Evolutionary conservation across 148 eudicot species (phyloP), one percentile per base, ranked within the genome.

Genomic region (Diospyros lotus): DNA sequence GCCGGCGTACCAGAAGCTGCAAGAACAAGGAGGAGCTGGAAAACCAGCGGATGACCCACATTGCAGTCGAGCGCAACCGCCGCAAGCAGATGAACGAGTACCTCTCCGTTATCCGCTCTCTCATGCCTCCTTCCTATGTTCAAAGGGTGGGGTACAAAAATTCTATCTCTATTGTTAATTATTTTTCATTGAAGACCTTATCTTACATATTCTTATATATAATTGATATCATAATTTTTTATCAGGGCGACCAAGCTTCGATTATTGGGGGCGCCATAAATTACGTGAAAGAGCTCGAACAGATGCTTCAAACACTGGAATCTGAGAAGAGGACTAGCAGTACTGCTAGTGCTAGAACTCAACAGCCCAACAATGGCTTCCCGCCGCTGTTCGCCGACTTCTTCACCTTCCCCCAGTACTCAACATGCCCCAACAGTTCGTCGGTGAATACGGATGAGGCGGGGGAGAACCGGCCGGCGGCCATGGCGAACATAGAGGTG

Each of bases 201-300:
- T 8, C 52, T 48, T 48, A 0, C 6, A 48, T 28, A 48, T 8
- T 48, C 52, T 48, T 48, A 48, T 48, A 48, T 48, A 48, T 48
- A 48, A 17, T 8, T 62, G 54, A 45, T 58, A 13, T 39, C 58
- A 3, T n/a, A 14, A 17, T 55, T 53, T 66, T 5, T 3, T 64
- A 71, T 11, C 39, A 94, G 98, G 97, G 94, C 53, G 98, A 94
- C 79, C 98, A 94, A 82, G 98, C 98, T 63, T 91, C 98, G 75
- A 88, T 94, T 73, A 86, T 94, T 39, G 97, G 90, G 46, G 98
- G 98, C 51, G 98, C 98, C 41, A 94, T 94, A 60, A 94, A 91
- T 55, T 89, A 78, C 75, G 97, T 94, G 68, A 94, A 94, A 75
- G 93, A 94, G 84, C 87, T 94, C 6, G 98, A 94, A 48, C 91